phyloP scores from a whole-genome alignment of 805 yeast species.

The Myxozyma mucilagina region DNA sequence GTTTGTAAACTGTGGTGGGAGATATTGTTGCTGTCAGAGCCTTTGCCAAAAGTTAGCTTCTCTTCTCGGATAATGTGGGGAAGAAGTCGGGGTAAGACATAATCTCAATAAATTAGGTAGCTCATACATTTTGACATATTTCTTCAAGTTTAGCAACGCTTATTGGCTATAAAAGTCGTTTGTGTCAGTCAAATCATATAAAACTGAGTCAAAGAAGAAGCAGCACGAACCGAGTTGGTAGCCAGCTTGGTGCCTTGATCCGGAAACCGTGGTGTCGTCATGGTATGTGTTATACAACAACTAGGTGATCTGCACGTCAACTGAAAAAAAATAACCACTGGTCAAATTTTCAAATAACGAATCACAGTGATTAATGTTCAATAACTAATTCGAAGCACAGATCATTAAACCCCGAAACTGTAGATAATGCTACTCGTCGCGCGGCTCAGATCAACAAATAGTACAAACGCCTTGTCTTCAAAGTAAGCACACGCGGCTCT shows the following conservation, averaged over 20 bases:
- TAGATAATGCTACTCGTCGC: not conserved
- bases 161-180: conserved; percentile 13
- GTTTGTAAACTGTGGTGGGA: conserved; percentile 18
- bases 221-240: conserved; percentile 11
- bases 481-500: not conserved
- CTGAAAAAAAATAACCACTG: not conserved
- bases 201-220: not conserved
- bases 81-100: too few relatives aligned
- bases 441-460: not conserved
- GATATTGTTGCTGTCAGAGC: conserved; percentile 12
- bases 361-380: too few relatives aligned
- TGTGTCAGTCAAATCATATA: not conserved
- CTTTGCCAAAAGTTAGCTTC: not conserved
- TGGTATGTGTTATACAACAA: not conserved
- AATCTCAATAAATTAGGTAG: not conserved
- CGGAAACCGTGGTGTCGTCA: conserved; percentile 18
- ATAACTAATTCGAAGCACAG: not conserved
- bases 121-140: conserved; percentile 13
- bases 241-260: conserved; percentile 18
- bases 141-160: conserved; percentile 11
- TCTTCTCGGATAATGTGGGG: not conserved
- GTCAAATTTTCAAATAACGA: too few relatives aligned
- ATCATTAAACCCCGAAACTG: not conserved
- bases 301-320: not conserved
- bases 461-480: conserved; percentile 1